phyloP scores from a whole-genome alignment of 2,329 filamentous ascomycete genomes.

The Stachybotrys elegans region DNA sequence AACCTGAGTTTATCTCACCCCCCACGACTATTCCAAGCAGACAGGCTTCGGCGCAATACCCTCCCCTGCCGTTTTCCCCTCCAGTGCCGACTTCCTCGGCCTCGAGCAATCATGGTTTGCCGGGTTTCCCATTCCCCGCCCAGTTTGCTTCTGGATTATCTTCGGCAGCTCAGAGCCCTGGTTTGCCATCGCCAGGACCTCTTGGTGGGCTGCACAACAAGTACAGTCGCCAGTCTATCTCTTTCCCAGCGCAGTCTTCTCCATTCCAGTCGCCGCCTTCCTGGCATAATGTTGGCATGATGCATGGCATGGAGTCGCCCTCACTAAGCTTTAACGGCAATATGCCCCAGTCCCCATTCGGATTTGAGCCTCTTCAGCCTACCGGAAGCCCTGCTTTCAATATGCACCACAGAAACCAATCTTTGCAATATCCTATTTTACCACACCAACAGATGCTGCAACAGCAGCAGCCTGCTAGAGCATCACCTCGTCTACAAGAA shows the following conservation, averaged over 20 bases:
- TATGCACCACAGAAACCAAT: slow-evolving; percentile 53
- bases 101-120: slow-evolving; percentile 58
- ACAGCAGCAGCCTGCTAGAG: slow-evolving; percentile 44
- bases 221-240: slow-evolving; percentile 68
- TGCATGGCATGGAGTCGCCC: slow-evolving; percentile 59
- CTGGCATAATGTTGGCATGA: slow-evolving; percentile 53
- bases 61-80: slow-evolving; percentile 75
- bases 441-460: slow-evolving; percentile 52
- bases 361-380: slow-evolving; percentile 43
- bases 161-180: slow-evolving; percentile 58
- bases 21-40: slow-evolving; percentile 57
- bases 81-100: slow-evolving; percentile 76
- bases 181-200: slow-evolving; percentile 66
- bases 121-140: slow-evolving; percentile 51
- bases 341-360: slow-evolving; percentile 59
- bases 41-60: slow-evolving; percentile 69
- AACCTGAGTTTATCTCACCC: slow-evolving; percentile 60
- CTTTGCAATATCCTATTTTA: slow-evolving; percentile 52
- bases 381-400: slow-evolving; percentile 36
- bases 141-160: slow-evolving; percentile 57
- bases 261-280: slow-evolving; percentile 59
- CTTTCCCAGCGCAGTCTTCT: slow-evolving; percentile 57
- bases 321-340: slow-evolving; percentile 48
- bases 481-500: slow-evolving; percentile 62
- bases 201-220: slow-evolving; percentile 56